Conservation (phyloP, 345 rosid species). For the Eutrema japonicum region DNA sequence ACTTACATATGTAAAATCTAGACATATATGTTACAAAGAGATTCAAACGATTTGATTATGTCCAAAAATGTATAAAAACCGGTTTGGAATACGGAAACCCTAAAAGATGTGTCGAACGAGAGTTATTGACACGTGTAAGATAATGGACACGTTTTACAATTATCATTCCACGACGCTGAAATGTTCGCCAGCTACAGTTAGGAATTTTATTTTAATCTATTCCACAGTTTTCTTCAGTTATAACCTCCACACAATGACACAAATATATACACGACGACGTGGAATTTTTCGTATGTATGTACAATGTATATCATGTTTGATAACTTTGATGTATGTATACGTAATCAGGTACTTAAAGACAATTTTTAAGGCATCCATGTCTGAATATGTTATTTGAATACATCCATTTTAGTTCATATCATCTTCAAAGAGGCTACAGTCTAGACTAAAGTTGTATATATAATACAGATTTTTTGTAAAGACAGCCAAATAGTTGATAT, state of each 20-base stretch:
- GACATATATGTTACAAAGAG: conserved; percentile 5
- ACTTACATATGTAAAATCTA: neutral
- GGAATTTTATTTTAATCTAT: neutral
- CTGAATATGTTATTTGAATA: neutral
- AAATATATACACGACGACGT: neutral
- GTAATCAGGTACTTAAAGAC: neutral
- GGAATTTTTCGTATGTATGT: neutral
- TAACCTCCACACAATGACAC: neutral
- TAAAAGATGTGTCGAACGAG: neutral
- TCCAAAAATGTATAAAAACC: conserved; percentile 7
- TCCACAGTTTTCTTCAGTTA: neutral
- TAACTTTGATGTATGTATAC: conserved; percentile 14
- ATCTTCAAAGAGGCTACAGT: neutral
- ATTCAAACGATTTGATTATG: conserved; percentile 19
- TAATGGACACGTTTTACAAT: conserved; percentile 4
- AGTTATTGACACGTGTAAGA: conserved; percentile 1
- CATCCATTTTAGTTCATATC: neutral
- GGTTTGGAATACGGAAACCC: conserved; percentile 23
- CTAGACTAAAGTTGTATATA: neutral
- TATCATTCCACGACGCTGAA: neutral
- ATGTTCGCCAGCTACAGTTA: neutral
- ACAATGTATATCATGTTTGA: neutral
- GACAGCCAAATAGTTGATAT: no score
- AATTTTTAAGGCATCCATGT: neutral
- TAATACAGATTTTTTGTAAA: neutral